Percentiles rank a stretch among this genome's conserved stretches.
These are phyloP conservation scores for Xylaria sp. DNA, from an alignment of 2,329 filamentous ascomycete genomes.

Conservation along the genomic window DNA sequence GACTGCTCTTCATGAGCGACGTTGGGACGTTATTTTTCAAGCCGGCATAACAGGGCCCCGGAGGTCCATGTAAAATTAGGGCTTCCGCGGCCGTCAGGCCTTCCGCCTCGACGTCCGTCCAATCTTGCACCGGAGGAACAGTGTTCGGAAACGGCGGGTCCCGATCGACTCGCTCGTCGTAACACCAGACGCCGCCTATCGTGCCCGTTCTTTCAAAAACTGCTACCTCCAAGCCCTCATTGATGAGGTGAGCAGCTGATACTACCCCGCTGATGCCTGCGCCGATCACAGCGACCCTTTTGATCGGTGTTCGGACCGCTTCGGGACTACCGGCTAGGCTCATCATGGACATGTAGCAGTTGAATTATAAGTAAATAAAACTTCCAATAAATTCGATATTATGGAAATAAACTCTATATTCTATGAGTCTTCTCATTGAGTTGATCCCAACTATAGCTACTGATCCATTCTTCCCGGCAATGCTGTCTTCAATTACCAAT, in stretches of 20 bases:
- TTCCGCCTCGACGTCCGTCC: slow-evolving; percentile 38
- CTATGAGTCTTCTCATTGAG: neutral
- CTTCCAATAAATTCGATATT: neutral
- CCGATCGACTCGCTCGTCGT: slow-evolving; percentile 61
- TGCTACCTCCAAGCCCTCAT: slow-evolving; percentile 66
- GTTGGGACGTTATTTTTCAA: slow-evolving; percentile 81
- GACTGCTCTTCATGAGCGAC: slow-evolving; percentile 56
- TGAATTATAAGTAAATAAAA: neutral
- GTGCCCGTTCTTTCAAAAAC: slow-evolving; percentile 70
- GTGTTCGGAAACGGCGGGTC: slow-evolving; percentile 47
- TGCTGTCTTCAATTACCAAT: slow-evolving; percentile 27
- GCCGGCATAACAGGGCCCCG: slow-evolving; percentile 66
- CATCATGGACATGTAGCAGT: slow-evolving; percentile 18
- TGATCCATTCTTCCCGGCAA: neutral
- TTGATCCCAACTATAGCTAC: neutral
- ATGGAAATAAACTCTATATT: neutral
- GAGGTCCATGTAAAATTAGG: slow-evolving; percentile 54
- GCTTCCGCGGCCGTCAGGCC: slow-evolving; percentile 42
- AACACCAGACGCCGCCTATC: slow-evolving; percentile 74
- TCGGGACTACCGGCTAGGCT: slow-evolving; percentile 5
- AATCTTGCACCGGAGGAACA: slow-evolving; percentile 40
- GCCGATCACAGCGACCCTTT: slow-evolving; percentile 68
- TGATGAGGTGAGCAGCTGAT: slow-evolving; percentile 71
- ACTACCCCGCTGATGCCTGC: slow-evolving; percentile 71
- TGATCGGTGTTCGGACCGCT: slow-evolving; percentile 22